Conservation (phyloP, 495 filamentous ascomycete species). For the Penicillium subrubescens region DNA sequence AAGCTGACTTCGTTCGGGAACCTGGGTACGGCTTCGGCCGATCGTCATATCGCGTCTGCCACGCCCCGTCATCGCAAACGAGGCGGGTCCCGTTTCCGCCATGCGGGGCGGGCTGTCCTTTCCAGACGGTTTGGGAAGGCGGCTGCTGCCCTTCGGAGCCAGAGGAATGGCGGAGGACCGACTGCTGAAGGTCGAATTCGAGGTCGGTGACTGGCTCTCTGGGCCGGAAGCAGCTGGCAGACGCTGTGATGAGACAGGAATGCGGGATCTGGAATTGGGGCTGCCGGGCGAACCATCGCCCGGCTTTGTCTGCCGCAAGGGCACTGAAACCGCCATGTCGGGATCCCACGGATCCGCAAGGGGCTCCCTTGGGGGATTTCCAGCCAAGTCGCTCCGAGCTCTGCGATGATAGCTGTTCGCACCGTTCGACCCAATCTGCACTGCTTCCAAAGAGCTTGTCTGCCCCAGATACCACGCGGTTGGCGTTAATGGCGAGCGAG, state of each 20-base stretch:
- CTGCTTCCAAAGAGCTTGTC: constrained; percentile 50
- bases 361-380: constrained; percentile 24
- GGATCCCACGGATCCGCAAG: constrained; percentile 34
- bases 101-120: constrained; percentile 36
- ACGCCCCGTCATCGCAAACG: constrained; percentile 40
- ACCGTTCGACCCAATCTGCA: constrained; percentile 16
- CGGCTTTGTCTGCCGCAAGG: constrained; percentile 35
- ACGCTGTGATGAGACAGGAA: constrained; percentile 57
- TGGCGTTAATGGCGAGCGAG: constrained; percentile 52
- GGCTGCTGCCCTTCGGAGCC: constrained; percentile 48
- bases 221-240: constrained; percentile 50
- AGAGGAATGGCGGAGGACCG: constrained; percentile 35
- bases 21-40: constrained; percentile 38
- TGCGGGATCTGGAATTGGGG: constrained; percentile 57
- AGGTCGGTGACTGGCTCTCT: constrained; percentile 44
- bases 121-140: constrained; percentile 46
- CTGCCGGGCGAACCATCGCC: constrained; percentile 36
- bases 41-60: constrained; percentile 34
- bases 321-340: constrained; percentile 43
- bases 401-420: constrained; percentile 41
- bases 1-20: constrained; percentile 49
- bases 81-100: constrained; percentile 33
- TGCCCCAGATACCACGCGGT: constrained; percentile 58
- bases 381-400: constrained; percentile 48
- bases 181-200: constrained; percentile 47